Base-by-base conservation (phyloP, 805 yeast genomes). In the Metschnikowia lochheadii region DNA sequence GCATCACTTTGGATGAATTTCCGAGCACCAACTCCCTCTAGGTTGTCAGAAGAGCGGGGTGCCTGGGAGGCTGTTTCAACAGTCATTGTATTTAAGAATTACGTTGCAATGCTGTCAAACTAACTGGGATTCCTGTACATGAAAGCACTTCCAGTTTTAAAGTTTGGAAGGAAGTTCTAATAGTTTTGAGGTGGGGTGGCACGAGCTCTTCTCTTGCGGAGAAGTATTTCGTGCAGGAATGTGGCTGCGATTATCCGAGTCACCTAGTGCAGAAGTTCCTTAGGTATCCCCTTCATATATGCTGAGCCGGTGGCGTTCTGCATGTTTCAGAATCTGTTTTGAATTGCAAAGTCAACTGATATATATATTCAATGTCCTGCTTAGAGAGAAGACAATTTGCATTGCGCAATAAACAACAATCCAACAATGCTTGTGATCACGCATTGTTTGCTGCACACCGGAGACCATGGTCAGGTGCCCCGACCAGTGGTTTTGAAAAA, bases 1-100 rank as follows among this genome's bases (percentile, higher is more conserved):
- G 77, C 76, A 52, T 71, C 69, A 50, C 70, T 64, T 51, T 72
- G 58, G 14, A 51, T 39, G 37, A 56, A 56, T 35, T 49, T 50
- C 20, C 17, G 46, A 6, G 36, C n/a, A 6, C 5, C 39, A 17
- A 32, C n/a, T 5, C 13, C 15, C 31, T 33, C 40, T 6, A 20
- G 31, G 17, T 17, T 29, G 10, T 20, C 15, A 7, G 40, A n/a
- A 10, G 5, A 8, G 26, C 32, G 13, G 40, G 11, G 41, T 3
- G 31, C 31, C 18, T 23, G 18, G 5, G 41, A 4, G 2, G 13
- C 17, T 3, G 8, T 23, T 39, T 39, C n/a, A 11, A 3, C 32
- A n/a, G 31, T 10, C 41, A 39, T 39, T 8, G 31, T 21, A 7
- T 14, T 20, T 13, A 7, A 14, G 20, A 20, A 13, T 8, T 13